Evolutionary conservation across 257 asterid genomes (phyloP), one percentile per base, ranked within the genome.

Genomic region (Fraxinus pennsylvanica): DNA sequence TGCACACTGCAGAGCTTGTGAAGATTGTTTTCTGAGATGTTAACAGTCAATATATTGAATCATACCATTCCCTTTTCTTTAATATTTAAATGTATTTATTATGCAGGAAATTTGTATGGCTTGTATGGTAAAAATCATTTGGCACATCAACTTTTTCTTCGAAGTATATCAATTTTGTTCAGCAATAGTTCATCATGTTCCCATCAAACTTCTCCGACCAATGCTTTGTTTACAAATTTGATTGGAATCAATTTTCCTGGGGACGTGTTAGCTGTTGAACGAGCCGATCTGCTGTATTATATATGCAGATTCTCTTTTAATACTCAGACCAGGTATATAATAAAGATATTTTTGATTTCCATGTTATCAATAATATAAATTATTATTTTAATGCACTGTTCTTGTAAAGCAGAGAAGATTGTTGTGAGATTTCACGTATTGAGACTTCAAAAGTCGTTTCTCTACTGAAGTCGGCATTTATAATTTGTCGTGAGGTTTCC

Each of bases 401-500:
- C 75, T 79, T 77, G 73, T 82, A 74, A 38, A 82, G 75, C 89
- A 90, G 98, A 88, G 87, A 88, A 43, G 14, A 57, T 69, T 78
- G 91, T 80, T 88, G 89, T 82, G 92, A 89, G 84, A 81, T 93
- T 63, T 88, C 91, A 19, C 29, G 81, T 78, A 77, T 90, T 79
- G 96, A 87, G 82, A 78, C 84, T 71, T 81, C 84, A 70, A 80
- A 78, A 82, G 83, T 88, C 17, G 72, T 91, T 78, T 86, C 89
- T 80, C 84, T 90, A 89, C 84, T 95, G 93, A 93, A 87, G 90
- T 82, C 82, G 72, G 90, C 96, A 79, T 95, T 93, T 73, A 72
- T 81, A 71, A 93, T 91, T 61, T 85, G 89, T 74, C 89, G 83
- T 84, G 97, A 95, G 75, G 89, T 92, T 63, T 98, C 98, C 35